Evolutionary conservation across 805 yeast genomes (phyloP).

Genomic region (Saccharomycopsis vini): DNA sequence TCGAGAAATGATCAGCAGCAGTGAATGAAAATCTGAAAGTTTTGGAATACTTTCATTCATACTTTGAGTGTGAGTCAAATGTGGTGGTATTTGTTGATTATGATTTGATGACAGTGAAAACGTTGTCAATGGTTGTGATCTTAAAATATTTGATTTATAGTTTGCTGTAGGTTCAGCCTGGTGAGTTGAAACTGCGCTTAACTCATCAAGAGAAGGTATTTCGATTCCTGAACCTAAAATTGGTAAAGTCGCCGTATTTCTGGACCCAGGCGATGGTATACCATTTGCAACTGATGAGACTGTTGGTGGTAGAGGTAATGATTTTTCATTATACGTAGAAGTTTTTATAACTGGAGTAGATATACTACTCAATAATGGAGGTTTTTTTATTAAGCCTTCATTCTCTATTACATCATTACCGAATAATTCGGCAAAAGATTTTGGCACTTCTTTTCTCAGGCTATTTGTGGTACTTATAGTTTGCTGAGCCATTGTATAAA

Average conservation of each 20-base stretch:
- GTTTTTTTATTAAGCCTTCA: slow-evolving; percentile 21
- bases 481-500: background rate
- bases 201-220: slow-evolving; percentile 59
- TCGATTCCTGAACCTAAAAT: slow-evolving; percentile 44
- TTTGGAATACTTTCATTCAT: slow-evolving; percentile 1
- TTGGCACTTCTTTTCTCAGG: slow-evolving; percentile 49
- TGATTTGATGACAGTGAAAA: too few relatives aligned
- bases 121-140: too few relatives aligned
- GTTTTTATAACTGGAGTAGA: slow-evolving; percentile 20
- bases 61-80: slow-evolving; percentile 7
- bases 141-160: too few relatives aligned
- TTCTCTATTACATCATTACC: slow-evolving; percentile 38
- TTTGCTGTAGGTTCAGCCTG: too few relatives aligned
- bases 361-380: slow-evolving; percentile 11
- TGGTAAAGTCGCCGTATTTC: slow-evolving; percentile 11
- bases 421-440: slow-evolving; percentile 61
- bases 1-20: background rate
- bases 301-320: slow-evolving; percentile 20
- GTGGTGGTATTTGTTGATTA: too few relatives aligned
- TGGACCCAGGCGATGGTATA: slow-evolving; percentile 15
- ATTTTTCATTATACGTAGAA: slow-evolving; percentile 15
- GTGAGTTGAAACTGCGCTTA: too few relatives aligned
- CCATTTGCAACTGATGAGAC: slow-evolving; percentile 15
- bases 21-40: background rate
- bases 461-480: background rate